Base-by-base conservation (phyloP, 164 flowering plant genomes). In the Kingdonia uniflora region DNA sequence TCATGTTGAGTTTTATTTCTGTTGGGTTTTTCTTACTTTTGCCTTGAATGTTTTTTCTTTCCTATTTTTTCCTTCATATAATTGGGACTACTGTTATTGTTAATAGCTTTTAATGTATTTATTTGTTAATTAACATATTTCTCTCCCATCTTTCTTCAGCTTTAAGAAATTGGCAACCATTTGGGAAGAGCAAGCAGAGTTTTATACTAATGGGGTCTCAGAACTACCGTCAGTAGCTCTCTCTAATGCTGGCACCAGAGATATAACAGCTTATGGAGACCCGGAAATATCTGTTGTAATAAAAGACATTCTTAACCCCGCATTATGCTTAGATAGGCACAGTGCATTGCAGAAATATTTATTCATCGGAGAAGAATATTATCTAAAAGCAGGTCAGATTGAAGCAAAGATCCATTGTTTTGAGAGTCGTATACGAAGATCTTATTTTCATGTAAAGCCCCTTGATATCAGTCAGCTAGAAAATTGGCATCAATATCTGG, bases 401-500 rank as follows among this genome's bases (percentile, higher is more conserved):
- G 74, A 76, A 53, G 73, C 64, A 54, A 70, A 73, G 69, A 69
- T 88, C 59, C 39, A 49, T 56, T 26, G 50, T 60, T 86, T 82
- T 76, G 98, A 92, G 76, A 52, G 51, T 63, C 51, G 62, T 21
- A 84, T 92, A 19, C 68, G 60, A 55, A 82, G 94, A 71, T 61
- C 80, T 25, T 84, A 82, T 69, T 92, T 92, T 64, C 83, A 82
- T 67, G 71, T 72, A 19, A 78, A 80, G 67, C 89, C 84, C 14
- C 85, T 92, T 54, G 91, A 82, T 65, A 69, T 24, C 45, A 42
- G 29, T 64, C 83, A 92, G 54, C 66, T 92, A 42, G 74, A 78
- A 52, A 92, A 82, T 68, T 92, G 98, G 98, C 95, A 88, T 71
- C 60, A 57, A 3, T 92, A 88, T 73, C 78, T 92, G 61, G 86